Evolutionary conservation across 2,329 filamentous ascomycete genomes (phyloP).

Genomic region (Phaeomoniella chlamydospora): DNA sequence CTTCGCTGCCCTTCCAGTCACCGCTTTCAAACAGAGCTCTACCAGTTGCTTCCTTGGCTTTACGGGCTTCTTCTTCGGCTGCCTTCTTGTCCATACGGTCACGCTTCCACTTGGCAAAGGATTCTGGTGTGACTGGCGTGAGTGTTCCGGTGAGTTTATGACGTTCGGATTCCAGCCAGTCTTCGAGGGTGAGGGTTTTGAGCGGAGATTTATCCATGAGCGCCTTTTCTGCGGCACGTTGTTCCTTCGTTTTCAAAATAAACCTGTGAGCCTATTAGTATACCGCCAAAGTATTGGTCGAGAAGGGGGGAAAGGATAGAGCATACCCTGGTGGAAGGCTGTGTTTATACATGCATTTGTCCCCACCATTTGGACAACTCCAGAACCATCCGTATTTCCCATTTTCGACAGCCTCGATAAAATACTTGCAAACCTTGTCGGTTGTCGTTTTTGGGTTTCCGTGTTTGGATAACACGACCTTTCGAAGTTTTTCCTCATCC

Average conservation of each 20-base stretch:
- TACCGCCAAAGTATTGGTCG: conserved; percentile 5
- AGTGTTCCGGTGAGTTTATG: conserved; percentile 86
- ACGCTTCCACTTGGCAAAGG: conserved; percentile 95
- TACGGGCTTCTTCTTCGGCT: conserved; percentile 77
- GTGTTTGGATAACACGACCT: conserved; percentile 88
- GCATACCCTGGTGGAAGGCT: conserved; percentile 84
- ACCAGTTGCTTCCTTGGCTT: conserved; percentile 90
- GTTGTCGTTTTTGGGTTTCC: conserved; percentile 91
- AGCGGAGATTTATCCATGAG: conserved; percentile 90
- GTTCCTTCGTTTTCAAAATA: conserved; percentile 93
- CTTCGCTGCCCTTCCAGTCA: conserved; percentile 61
- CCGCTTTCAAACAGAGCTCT: conserved; percentile 93
- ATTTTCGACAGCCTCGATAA: conserved; percentile 93
- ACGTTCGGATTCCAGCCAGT: conserved; percentile 90
- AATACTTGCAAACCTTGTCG: conserved; percentile 98
- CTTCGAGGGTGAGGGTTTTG: conserved; percentile 87
- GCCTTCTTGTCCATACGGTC: conserved; percentile 89
- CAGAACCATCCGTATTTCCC: conserved; percentile 99
- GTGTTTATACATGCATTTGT: conserved; percentile 98
- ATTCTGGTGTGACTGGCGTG: conserved; percentile 85
- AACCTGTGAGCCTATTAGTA: conserved; percentile 43
- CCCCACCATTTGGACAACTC: conserved; percentile 88
- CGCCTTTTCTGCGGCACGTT: conserved; percentile 88
- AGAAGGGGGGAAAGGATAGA: conserved; percentile 3
- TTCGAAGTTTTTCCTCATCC: conserved; percentile 91